Base-by-base conservation (phyloP, 2,329 filamentous ascomycete genomes). In the Penicillium sp. region DNA sequence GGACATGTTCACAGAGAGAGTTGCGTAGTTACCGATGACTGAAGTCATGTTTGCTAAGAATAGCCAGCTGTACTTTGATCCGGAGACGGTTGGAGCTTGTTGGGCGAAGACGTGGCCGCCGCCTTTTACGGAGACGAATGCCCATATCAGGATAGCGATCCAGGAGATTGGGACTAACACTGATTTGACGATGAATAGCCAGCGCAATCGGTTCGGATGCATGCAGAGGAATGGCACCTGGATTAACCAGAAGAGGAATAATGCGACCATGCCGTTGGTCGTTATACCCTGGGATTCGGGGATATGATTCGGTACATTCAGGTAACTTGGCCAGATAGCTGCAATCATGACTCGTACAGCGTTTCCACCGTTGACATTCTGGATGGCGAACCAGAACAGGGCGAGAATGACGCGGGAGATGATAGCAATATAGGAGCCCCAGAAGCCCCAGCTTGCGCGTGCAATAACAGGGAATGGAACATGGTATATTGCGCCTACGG, bases 381-480 rank as follows among this genome's bases (percentile, higher is more conserved):
- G 82, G 39, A 87, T 84, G 0, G 82, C 81, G 45, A 86, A 81
- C 85, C 80, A 82, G 65, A 82, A 80, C 14, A 81, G 63, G 4
- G 78, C 79, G 3, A 81, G 73, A 48, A 81, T 76, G 33, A 74
- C 72, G 10, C 79, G 72, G 0, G 75, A 78, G 7, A 81, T 58
- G 44, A 81, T 78, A 19, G 77, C 73, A 31, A 81, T 68, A 58
- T 80, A 79, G 19, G 75, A 78, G 45, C 79, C 78, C 72, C 75
- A 80, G 66, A 80, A 81, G 0, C 80, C 80, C 72, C 79, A 82
- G 41, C 73, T 75, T 2, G 78, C 77, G 40, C 80, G 75, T 0
- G 76, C 75, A 22, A 80, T 74, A 8, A 82, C 78, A 0, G 79
- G 77, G 57, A 82, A 82, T 0, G 79, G 78, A 4, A 77, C 71